Conservation (phyloP, 1,284 basidiomycete species). For the Peniophora sp. region DNA sequence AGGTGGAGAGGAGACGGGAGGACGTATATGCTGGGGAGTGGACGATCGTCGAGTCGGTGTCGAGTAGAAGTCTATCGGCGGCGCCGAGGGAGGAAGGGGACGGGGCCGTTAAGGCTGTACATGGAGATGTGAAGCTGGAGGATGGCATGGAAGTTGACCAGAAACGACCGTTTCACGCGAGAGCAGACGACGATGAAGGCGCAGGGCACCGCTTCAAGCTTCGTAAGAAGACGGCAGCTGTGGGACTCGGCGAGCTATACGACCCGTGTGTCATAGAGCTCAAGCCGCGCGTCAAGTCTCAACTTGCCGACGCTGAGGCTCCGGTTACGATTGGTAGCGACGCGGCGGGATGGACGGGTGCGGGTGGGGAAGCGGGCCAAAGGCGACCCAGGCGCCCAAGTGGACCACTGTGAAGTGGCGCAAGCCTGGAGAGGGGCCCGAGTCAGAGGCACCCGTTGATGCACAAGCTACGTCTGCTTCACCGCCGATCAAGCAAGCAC, state of each 20-base stretch:
- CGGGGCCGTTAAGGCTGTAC: conserved; percentile 11
- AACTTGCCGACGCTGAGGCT: conserved; percentile 10
- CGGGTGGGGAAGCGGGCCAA: not conserved
- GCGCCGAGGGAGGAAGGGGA: conserved; percentile 6
- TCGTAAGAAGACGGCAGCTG: conserved; percentile 46
- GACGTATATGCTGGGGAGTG: conserved; percentile 81
- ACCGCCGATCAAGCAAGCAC: not conserved
- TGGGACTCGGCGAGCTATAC: conserved; percentile 62
- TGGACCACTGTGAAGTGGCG: not conserved
- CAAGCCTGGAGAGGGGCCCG: not conserved
- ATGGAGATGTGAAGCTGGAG: no score
- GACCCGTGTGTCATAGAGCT: conserved; percentile 62
- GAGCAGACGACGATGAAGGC: conserved; percentile 46
- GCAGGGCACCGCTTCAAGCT: conserved; percentile 52
- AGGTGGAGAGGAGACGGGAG: conserved; percentile 48
- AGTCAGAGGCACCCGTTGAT: no score
- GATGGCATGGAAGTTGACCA: conserved; percentile 13
- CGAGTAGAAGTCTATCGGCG: conserved; percentile 18
- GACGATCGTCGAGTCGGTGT: conserved; percentile 55
- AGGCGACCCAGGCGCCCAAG: not conserved
- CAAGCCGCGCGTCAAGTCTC: conserved; percentile 51
- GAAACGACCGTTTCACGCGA: conserved; percentile 24
- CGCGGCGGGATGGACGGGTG: not conserved
- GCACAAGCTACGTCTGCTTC: not conserved
- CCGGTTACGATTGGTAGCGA: not conserved